Base-by-base conservation (phyloP, 73 alveolate genomes). In the Vitrella brassicaformis region DNA sequence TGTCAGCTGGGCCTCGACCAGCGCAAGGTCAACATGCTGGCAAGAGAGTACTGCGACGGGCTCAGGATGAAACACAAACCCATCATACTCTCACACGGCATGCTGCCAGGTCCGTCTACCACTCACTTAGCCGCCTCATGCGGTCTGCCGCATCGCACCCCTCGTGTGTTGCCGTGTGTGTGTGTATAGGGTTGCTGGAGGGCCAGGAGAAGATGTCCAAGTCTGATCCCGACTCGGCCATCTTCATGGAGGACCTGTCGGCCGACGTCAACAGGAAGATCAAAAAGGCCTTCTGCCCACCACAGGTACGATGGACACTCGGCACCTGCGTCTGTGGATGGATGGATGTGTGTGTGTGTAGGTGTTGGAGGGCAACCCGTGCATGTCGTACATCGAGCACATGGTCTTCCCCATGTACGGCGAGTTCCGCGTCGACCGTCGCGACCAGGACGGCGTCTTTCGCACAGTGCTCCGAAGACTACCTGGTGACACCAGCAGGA, bases 21-120 rank as follows among this genome's bases (percentile, higher is more conserved):
- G 85, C 89, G 99, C 75, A 97, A 97, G 89, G 99, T 97, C 30
- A 97, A 97, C 88, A 89, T 97, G 97, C 90, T 94, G 31, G 99
- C 99, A 25, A 90, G 99, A 70, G 99, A 96, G 84, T 96, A 96
- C 89, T 91, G 93, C 77, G 93, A 91, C 67, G 91, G 75, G 31
- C 80, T 88, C 46, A 68, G 86, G 74, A 74, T 71, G 30, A 81
- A 84, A 64, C 84, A 90, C 65, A 95, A 95, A 78, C 99, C 99
- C 31, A 86, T 97, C 76, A 90, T 97, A 56, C 90, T 97, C 45
- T 89, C 98, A 27, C 99, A 97, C 86, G 98, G 89, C 79, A 94
- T 81, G 88, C 72, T 75, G 45, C 68, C 68, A 28, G 84, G 84
- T 14, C 89, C n/a, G n/a, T n/a, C n/a, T n/a, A n/a, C n/a, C n/a